Conservation (phyloP, 257 asterid species). For the Thymus quinquecostatus region DNA sequence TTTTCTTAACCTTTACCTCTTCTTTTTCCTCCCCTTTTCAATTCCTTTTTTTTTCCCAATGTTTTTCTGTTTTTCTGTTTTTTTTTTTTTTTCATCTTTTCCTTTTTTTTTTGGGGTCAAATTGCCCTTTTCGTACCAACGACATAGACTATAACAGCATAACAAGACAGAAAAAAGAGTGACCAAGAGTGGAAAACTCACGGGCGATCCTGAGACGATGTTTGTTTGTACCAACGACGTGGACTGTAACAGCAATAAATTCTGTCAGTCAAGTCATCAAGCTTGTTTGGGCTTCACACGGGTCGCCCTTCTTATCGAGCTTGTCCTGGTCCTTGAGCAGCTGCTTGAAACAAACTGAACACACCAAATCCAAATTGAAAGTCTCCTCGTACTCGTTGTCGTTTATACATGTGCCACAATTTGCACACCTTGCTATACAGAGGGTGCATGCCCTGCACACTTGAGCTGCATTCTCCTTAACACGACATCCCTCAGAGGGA, state of each 20-base stretch:
- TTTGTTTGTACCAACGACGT: conserved; percentile 1
- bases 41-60: background rate
- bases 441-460: conserved; percentile 74
- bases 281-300: conserved; percentile 15
- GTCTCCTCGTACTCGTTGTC: conserved; percentile 73
- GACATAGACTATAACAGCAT: background rate
- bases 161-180: conserved; percentile 18
- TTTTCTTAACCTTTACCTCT: background rate
- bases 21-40: background rate
- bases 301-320: conserved; percentile 33
- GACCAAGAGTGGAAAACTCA: conserved; percentile 19
- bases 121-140: background rate
- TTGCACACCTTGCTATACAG: conserved; percentile 73
- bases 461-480: conserved; percentile 42
- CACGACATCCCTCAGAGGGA: conserved; percentile 71
- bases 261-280: background rate
- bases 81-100: background rate
- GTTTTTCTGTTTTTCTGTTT: background rate
- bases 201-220: conserved; percentile 15
- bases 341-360: conserved; percentile 61
- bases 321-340: conserved; percentile 31
- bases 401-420: conserved; percentile 76
- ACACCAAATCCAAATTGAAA: conserved; percentile 66
- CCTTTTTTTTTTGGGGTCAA: background rate
- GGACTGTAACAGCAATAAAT: conserved; percentile 6